Percentiles rank a stretch among this genome's conserved stretches.
These are phyloP conservation scores for Jamesozyma rosinii DNA, from an alignment of 805 yeast species.

Conservation along the genomic window DNA sequence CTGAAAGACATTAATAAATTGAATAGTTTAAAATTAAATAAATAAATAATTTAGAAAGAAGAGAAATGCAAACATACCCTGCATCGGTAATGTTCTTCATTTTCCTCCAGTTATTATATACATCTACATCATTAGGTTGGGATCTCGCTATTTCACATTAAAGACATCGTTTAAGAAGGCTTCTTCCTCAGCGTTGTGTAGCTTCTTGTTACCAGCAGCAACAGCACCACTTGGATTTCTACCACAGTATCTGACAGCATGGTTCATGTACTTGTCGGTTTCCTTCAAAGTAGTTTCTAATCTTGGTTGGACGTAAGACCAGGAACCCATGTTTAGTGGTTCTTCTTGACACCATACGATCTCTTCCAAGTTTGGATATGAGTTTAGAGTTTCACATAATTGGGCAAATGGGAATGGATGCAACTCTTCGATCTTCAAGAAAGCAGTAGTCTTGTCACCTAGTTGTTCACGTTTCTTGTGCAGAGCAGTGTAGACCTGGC, in stretches of 20 bases:
- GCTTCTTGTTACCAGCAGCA: constrained; percentile 91
- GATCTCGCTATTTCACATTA: constrained; percentile 6
- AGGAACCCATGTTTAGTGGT: constrained; percentile 94
- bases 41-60: not conserved
- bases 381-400: constrained; percentile 70
- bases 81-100: too few species aligned
- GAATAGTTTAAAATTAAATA: not conserved
- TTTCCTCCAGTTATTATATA: too few species aligned
- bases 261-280: constrained; percentile 56
- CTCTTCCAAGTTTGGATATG: constrained; percentile 77
- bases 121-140: not conserved
- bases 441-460: constrained; percentile 75
- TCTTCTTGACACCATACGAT: constrained; percentile 97
- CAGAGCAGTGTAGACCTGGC: constrained; percentile 91
- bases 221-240: constrained; percentile 97
- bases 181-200: constrained; percentile 83
- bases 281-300: constrained; percentile 64
- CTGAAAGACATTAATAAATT: too few species aligned
- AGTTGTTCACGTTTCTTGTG: constrained; percentile 77
- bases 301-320: constrained; percentile 77
- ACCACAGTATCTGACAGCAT: constrained; percentile 76
- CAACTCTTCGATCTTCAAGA: constrained; percentile 83
- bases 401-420: constrained; percentile 99
- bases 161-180: constrained; percentile 76
- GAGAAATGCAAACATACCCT: too few species aligned